Conservation (phyloP, 139 green algal species). For the Helicosporidium sp. region DNA sequence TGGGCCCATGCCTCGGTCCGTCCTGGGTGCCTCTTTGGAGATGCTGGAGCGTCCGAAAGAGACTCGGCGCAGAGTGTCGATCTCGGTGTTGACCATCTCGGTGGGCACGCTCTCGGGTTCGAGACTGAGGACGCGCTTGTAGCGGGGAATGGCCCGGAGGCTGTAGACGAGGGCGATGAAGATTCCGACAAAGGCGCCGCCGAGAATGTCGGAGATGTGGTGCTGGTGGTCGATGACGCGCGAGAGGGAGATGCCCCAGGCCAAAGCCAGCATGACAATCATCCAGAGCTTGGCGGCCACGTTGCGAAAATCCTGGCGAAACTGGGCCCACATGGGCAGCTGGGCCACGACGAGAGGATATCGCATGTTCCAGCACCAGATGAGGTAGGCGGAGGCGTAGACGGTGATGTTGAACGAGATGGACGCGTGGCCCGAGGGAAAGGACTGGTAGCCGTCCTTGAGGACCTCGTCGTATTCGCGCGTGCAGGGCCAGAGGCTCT, state of each 20-base stretch:
- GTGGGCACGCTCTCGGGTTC: too few species aligned
- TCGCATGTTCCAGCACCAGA: constrained; percentile 22
- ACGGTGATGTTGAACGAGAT: constrained; percentile 9
- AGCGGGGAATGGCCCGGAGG: neutral
- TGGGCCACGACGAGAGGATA: neutral
- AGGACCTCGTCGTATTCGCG: neutral
- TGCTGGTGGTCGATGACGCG: neutral
- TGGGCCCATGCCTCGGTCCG: too few species aligned
- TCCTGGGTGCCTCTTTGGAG: too few species aligned
- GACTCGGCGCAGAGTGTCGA: too few species aligned
- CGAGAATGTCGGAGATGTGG: neutral
- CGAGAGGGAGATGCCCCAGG: constrained; percentile 8
- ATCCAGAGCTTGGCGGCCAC: constrained; percentile 19
- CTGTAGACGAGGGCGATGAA: neutral
- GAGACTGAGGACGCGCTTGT: neutral
- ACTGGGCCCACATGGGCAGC: constrained; percentile 4
- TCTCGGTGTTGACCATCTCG: too few species aligned
- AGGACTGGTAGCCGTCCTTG: neutral
- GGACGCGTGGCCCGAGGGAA: constrained; percentile 7
- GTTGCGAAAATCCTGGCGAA: constrained; percentile 11
- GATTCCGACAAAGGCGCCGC: neutral
- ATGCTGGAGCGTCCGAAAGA: too few species aligned
- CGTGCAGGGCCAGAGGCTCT: constrained; percentile 1
- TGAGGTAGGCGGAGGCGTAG: constrained; percentile 17
- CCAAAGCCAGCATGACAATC: constrained; percentile 4